phyloP scores from a whole-genome alignment of 768 basidiomycete genomes.

The Mycena maculata region DNA sequence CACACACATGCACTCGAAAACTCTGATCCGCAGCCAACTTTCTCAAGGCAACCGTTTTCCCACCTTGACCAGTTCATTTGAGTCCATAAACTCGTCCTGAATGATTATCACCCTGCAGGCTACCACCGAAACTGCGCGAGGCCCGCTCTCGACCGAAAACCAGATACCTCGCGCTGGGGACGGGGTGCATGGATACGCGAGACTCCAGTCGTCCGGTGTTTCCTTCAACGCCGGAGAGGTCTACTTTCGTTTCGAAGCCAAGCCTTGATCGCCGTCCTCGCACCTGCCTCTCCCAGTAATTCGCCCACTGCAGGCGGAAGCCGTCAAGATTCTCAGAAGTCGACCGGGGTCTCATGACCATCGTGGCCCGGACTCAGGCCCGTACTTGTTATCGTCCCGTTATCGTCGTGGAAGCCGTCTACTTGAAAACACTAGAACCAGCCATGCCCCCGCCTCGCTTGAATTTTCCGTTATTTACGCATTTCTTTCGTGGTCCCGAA shows the following conservation, averaged over 20 bases:
- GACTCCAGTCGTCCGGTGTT: too few relatives aligned
- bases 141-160: not conserved
- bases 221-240: constrained; percentile 24
- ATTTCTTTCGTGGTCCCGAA: constrained; percentile 19
- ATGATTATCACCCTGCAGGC: constrained; percentile 1
- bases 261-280: constrained; percentile 24
- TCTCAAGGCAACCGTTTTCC: constrained; percentile 24
- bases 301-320: not conserved
- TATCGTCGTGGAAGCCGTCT: constrained; percentile 24
- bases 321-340: constrained; percentile 5
- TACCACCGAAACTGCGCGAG: not conserved
- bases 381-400: constrained; percentile 25
- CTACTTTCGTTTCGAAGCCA: constrained; percentile 11
- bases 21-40: constrained; percentile 6
- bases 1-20: constrained; percentile 3
- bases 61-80: not conserved
- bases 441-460: constrained; percentile 4
- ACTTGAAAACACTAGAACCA: not conserved
- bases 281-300: constrained; percentile 20
- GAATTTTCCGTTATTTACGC: constrained; percentile 25
- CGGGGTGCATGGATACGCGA: constrained; percentile 7
- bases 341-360: constrained; percentile 19
- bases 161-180: not conserved
- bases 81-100: not conserved
- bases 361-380: constrained; percentile 19